Conservation (phyloP, 2,329 filamentous ascomycete genomes). For the Botrytis aclada region DNA sequence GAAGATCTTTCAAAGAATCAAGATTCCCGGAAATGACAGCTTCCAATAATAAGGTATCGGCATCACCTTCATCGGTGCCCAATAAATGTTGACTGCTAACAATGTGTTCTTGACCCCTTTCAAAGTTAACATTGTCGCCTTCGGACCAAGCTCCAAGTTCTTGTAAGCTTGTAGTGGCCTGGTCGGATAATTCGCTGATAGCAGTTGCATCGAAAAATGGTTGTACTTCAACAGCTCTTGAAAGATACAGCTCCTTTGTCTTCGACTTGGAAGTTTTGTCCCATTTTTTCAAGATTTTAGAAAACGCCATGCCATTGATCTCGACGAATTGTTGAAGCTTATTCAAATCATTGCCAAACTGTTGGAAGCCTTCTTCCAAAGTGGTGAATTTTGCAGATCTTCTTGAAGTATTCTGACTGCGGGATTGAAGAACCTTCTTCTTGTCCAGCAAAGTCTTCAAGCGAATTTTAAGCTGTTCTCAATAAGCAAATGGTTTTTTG, state of each 20-base stretch:
- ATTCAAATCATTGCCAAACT: slow-evolving; percentile 94
- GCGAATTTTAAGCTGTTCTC: slow-evolving; percentile 77
- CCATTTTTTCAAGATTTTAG: slow-evolving; percentile 99
- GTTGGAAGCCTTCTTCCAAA: slow-evolving; percentile 92
- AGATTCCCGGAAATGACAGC: slow-evolving; percentile 80
- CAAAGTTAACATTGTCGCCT: slow-evolving; percentile 87
- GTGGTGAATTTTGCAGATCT: slow-evolving; percentile 91
- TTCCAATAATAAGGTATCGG: slow-evolving; percentile 83
- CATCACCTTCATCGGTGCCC: slow-evolving; percentile 82
- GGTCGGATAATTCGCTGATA: slow-evolving; percentile 93
- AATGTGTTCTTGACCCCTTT: slow-evolving; percentile 56
- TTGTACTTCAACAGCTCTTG: slow-evolving; percentile 92
- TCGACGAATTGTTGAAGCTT: slow-evolving; percentile 99
- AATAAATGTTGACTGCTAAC: slow-evolving; percentile 63
- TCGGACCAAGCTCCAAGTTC: slow-evolving; percentile 97
- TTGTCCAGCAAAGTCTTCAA: slow-evolving; percentile 92
- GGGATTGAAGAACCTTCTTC: slow-evolving; percentile 84
- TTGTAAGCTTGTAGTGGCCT: slow-evolving; percentile 92
- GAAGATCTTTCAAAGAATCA: slow-evolving; percentile 73
- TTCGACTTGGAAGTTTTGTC: slow-evolving; percentile 99
- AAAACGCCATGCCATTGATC: slow-evolving; percentile 95
- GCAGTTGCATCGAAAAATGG: slow-evolving; percentile 98
- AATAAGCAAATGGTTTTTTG: slow-evolving; percentile 4
- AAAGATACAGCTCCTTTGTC: slow-evolving; percentile 95
- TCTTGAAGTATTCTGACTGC: slow-evolving; percentile 73